Base-by-base conservation (phyloP, 805 yeast species). In the Kazachstania martiniae region DNA sequence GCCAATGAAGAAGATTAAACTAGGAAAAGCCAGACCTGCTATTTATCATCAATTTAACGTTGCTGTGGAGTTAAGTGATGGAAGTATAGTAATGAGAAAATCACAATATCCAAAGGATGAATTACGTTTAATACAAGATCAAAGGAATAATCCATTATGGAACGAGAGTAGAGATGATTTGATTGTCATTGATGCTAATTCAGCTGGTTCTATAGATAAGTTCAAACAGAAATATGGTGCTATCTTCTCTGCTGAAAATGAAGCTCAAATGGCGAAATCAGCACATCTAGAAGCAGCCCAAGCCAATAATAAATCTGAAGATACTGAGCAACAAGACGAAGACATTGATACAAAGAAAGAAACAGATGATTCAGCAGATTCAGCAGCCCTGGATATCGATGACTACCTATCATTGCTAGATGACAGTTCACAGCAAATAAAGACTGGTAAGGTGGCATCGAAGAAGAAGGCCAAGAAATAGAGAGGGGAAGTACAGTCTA, bases 21-120 rank as follows among this genome's bases (percentile, higher is more conserved):
- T 77, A 35, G 96, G 96, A 35, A 81, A 81, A 54, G 86, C 95
- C 12, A 74, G 96, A 59, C 96, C 97, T 2, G 86, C 95, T 21
- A 80, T 91, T 25, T 87, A 84, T 59, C 72, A 89, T 61, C 84
- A 84, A 56, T 91, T 91, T 55, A 86, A 89, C 42, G 80, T 87
- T 21, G 59, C 69, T 23, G 87, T 91, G n/a, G 94, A 89, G 59
- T 68, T 87, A 37, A 79, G 93, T 43, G 98, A 91, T 55, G 98
- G 98, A 2, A 81, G 95, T 19, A 94, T 94, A 2, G 66, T 86
- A 21, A 65, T 63, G 22, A 72, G 98, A 59, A 70, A 82, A 47
- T 75, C 95, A 1, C 94, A 82, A 42, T 84, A 75, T 38, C 98
- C 98, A 8, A 81, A 84, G 47, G 77, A 72, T 33, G 95, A 91